Base-by-base conservation (phyloP, 2,329 filamentous ascomycete genomes). In the Diaporthe destruens region DNA sequence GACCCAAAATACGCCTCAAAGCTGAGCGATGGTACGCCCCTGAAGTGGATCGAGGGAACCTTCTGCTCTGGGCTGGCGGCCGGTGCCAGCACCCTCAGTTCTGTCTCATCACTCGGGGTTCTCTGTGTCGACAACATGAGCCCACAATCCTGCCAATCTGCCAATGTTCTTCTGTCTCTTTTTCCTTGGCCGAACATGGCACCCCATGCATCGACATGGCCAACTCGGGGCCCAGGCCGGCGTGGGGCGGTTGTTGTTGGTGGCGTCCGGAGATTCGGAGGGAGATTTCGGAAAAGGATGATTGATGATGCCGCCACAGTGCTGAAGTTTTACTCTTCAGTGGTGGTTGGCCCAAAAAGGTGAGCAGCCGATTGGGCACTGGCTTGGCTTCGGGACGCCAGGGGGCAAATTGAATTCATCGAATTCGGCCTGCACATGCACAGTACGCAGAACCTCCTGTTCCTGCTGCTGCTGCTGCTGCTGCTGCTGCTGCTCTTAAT, bases 311-410 rank as follows among this genome's bases (percentile, higher is more conserved):
- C 39, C 39, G 12, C 39, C 39, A 42, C 25, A 34, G 25, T 32
- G 59, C 20, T 23, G 20, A 59, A n/a, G 7, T 8, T 3, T 47
- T 6, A 47, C 18, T 8, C 1, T 47, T 47, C 44, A 18, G 44
- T 20, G 44, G 20, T 47, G 44, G 44, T 0, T 47, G 44, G 20
- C 39, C 39, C 44, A 49, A 49, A 65, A 49, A 36, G 61, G 61
- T 51, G 61, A 51, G 61, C 44, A 65, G 20, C 61, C 61, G 61
- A 65, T 65, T 65, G 44, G 44, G 61, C 59, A 63, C 57, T 25
- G 57, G 39, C 57, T 47, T 47, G 42, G 25, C 36, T 39, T 39
- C 36, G 9, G 9, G 36, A 39, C 9, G 36, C 47, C 42, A 29
- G 59, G 42, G 34, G 9, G 36, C 56, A 6, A 7, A 47, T 39